Conservation (phyloP, 768 basidiomycete species). For the Dictyophora rubrovolvata region DNA sequence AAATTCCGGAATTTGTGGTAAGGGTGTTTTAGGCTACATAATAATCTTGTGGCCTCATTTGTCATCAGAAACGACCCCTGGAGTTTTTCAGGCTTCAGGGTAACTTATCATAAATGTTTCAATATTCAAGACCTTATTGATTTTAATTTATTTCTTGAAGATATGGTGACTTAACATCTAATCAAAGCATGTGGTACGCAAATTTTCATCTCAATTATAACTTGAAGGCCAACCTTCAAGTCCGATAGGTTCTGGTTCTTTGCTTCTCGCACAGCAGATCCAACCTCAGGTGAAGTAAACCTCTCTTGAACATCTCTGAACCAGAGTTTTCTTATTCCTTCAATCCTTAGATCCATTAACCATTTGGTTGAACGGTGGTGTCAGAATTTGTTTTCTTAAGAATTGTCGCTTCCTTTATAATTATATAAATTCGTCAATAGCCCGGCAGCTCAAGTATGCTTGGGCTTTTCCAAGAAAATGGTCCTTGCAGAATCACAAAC, state of each 20-base stretch:
- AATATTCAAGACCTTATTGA: background rate
- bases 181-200: conserved; percentile 47
- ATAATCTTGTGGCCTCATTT: background rate
- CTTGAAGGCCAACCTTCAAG: background rate
- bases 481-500: conserved; percentile 36
- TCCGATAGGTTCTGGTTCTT: conserved; percentile 57
- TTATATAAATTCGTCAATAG: conserved; percentile 10
- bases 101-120: background rate
- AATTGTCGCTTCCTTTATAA: background rate
- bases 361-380: conserved; percentile 55
- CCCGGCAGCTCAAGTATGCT: conserved; percentile 32
- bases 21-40: background rate
- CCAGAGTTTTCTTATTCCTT: background rate
- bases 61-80: conserved; percentile 42
- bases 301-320: background rate
- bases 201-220: background rate
- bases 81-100: conserved; percentile 50
- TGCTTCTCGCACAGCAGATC: conserved; percentile 43
- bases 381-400: conserved; percentile 14
- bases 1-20: conserved; percentile 55
- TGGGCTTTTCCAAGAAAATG: conserved; percentile 33
- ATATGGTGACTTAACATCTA: conserved; percentile 48
- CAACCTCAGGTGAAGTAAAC: conserved; percentile 25
- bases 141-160: conserved; percentile 15
- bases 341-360: conserved; percentile 38